Evolutionary conservation across 2,329 filamentous ascomycete genomes (phyloP).

Genomic region (Lasiodiplodia gonubiensis): DNA sequence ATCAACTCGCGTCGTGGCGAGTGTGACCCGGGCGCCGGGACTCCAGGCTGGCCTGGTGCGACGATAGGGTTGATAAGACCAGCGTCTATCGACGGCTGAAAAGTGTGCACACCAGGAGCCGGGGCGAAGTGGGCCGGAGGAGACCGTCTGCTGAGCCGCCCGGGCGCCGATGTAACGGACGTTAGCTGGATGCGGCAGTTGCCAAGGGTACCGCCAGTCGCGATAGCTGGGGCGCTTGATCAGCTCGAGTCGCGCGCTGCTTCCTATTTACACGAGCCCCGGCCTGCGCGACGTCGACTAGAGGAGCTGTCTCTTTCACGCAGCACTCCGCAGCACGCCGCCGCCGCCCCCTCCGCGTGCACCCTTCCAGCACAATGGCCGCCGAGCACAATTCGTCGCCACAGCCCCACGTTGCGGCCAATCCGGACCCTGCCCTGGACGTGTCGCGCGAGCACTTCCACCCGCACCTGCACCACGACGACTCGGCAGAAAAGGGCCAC

Average conservation of each 20-base stretch:
- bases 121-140: slow-evolving; percentile 20
- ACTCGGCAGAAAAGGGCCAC: slow-evolving; percentile 38
- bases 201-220: slow-evolving; percentile 15
- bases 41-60: slow-evolving; percentile 7
- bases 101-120: neutral
- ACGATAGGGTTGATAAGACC: slow-evolving; percentile 20
- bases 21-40: neutral
- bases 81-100: slow-evolving; percentile 10
- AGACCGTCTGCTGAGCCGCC: slow-evolving; percentile 13
- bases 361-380: slow-evolving; percentile 12
- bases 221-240: slow-evolving; percentile 21
- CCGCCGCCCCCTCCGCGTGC: slow-evolving; percentile 1
- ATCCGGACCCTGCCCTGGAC: slow-evolving; percentile 47
- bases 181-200: slow-evolving; percentile 25
- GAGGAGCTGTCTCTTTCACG: neutral
- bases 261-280: slow-evolving; percentile 19
- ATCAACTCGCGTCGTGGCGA: slow-evolving; percentile 1
- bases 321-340: slow-evolving; percentile 1
- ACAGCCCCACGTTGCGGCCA: slow-evolving; percentile 41
- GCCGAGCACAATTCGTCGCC: slow-evolving; percentile 42
- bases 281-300: slow-evolving; percentile 7
- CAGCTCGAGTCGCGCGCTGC: slow-evolving; percentile 19
- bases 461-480: slow-evolving; percentile 46
- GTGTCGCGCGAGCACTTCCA: slow-evolving; percentile 46
- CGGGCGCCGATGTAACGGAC: slow-evolving; percentile 19